Conservation (phyloP, 2,329 filamentous ascomycete species). For the Domatiomyces globalis region DNA sequence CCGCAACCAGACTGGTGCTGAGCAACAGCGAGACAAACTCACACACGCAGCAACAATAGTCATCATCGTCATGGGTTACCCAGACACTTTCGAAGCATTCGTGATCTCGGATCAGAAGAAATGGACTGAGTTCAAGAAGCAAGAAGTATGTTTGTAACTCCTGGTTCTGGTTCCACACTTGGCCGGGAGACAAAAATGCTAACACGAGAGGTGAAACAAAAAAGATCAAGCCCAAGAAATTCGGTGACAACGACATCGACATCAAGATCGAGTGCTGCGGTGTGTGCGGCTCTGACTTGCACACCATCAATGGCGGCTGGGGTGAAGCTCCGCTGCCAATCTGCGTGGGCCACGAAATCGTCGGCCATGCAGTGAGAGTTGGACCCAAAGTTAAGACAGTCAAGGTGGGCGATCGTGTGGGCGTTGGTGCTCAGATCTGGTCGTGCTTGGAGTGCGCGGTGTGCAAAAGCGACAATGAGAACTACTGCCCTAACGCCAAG, state of each 20-base stretch:
- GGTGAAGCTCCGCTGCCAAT: slow-evolving; percentile 38
- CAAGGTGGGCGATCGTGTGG: slow-evolving; percentile 50
- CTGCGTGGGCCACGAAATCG: slow-evolving; percentile 48
- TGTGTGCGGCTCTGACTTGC: slow-evolving; percentile 58
- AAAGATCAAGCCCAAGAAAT: slow-evolving; percentile 68
- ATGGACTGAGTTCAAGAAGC: slow-evolving; percentile 44
- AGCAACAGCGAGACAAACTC: too few species aligned
- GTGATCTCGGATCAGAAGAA: slow-evolving; percentile 52
- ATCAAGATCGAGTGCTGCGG: slow-evolving; percentile 74
- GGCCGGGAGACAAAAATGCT: background rate
- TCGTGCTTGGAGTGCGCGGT: slow-evolving; percentile 51
- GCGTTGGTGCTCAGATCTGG: slow-evolving; percentile 54
- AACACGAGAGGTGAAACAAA: slow-evolving; percentile 1
- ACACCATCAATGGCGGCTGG: slow-evolving; percentile 51
- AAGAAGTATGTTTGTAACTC: slow-evolving; percentile 30
- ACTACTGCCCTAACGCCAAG: slow-evolving; percentile 52
- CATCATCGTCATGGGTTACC: slow-evolving; percentile 27
- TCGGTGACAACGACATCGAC: slow-evolving; percentile 75
- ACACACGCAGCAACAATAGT: too few species aligned
- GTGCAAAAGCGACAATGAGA: slow-evolving; percentile 54
- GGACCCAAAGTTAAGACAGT: slow-evolving; percentile 50
- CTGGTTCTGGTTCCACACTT: background rate
- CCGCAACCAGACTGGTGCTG: too few species aligned
- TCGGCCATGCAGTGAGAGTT: slow-evolving; percentile 54
- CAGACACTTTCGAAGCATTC: slow-evolving; percentile 33